Evolutionary conservation across 768 basidiomycete genomes (phyloP), one percentile per base, ranked within the genome.

Genomic region (Boletus bicolor): DNA sequence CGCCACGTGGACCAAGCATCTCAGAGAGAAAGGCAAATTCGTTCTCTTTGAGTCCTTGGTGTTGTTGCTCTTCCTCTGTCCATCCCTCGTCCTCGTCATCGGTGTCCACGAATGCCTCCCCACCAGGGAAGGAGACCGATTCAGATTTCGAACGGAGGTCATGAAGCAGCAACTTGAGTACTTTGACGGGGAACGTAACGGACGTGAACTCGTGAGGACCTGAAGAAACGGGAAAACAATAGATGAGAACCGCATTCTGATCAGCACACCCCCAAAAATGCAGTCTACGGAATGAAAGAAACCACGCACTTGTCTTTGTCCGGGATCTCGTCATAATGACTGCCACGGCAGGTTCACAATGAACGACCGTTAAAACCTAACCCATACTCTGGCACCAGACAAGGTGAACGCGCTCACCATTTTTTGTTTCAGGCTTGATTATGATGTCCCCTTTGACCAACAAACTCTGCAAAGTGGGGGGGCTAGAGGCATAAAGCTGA

Each of bases 251-350:
- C 56, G 30, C 35, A 11, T 51, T 54, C 24, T 36, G 12, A 39
- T 1, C 24, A 32, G 35, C n/a, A 14, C 14, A 26, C 21, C n/a
- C 9, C 8, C 36, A 44, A 35, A 51, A 38, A 38, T 15, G 19
- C 17, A 59, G 51, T 54, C 24, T 57, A 53, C 32, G 49, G 32
- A 55, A 50, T 39, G 44, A 11, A 6, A 41, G 56, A 48, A 57
- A 45, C 42, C 24, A 55, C 88, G 71, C 73, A 97, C 95, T 88
- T 61, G 78, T 80, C 75, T 85, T 91, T 49, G 97, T 91, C 64
- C 84, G 81, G 34, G 96, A 96, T 58, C 97, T 84, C 46, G 97
- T 98, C 91, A 98, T 93, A 72, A 98, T 98, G 64, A 93, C 93
- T 96, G 68, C 57, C 55, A 51, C 54, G 54, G 63, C 63, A 66